Evolutionary conservation across 2,329 filamentous ascomycete species (phyloP), one percentile per base, ranked within the genome.

Genomic region (Colletotrichum sp.): DNA sequence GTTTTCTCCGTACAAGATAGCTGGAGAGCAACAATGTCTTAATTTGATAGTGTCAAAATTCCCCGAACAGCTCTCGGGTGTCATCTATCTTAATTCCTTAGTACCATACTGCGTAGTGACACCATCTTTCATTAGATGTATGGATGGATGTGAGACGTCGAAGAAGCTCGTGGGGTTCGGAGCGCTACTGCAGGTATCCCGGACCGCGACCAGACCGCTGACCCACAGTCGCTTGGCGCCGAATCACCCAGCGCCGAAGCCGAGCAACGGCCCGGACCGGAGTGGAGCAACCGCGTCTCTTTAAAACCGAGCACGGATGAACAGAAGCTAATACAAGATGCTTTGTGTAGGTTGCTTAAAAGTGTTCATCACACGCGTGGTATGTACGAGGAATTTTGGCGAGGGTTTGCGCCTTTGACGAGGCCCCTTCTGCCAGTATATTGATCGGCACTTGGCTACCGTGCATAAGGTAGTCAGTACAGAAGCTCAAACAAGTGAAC

Each of bases 151-250:
- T 48, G 43, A 48, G 43, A 48, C 43, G 43, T 21, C 43, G 5
- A 48, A n/a, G 18, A 43, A 48, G 43, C 10, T 21, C 43, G 43
- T 48, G 18, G n/a, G 43, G 43, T 48, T 0, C n/a, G 43, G 43
- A 48, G 43, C 55, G 55, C 55, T 58, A 58, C 21, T 58, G 55
- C 55, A 58, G 13, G 24, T 58, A 58, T 28, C 55, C 55, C 55
- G 55, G 26, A 28, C 21, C 12, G 13, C 26, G 12, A 21, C 55
- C 1, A 8, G 26, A 38, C 21, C 61, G 3, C 2, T 65, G 61
- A 48, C 61, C 61, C 61, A 65, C 24, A 65, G 34, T 7, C 7
- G 21, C 26, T 65, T 65, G 61, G 34, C 34, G 21, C 21, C 34
- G 21, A 65, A 43, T 2, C 34, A 65, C 32, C 32, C 0, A 32